phyloP scores from a whole-genome alignment of 345 rosid genomes.

The Combretum micranthum region DNA sequence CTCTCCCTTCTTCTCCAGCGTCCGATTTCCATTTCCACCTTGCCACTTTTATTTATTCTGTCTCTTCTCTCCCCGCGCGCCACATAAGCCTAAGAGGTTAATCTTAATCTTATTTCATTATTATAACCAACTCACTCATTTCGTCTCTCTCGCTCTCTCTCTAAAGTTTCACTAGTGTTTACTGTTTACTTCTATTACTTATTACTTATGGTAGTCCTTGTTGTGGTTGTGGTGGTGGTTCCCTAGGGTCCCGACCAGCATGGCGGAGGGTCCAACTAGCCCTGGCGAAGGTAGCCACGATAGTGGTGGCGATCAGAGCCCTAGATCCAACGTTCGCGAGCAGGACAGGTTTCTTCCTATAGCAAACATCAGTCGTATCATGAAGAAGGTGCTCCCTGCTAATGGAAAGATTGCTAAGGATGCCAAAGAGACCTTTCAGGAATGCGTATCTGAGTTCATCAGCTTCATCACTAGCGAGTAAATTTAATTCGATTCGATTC shows the following conservation, averaged over 20 bases:
- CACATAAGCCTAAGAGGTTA: neutral
- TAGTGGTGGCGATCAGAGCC: conserved; percentile 81
- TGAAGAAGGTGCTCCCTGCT: conserved; percentile 77
- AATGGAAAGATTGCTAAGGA: conserved; percentile 87
- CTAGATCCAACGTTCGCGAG: conserved; percentile 67
- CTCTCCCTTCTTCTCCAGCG: conserved; percentile 67
- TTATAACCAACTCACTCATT: conserved; percentile 4
- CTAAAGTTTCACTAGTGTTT: neutral
- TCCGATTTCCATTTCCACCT: conserved; percentile 53
- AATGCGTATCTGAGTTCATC: conserved; percentile 84
- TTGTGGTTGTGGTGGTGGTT: conserved; percentile 1
- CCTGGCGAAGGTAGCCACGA: conserved; percentile 59
- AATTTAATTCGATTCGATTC: neutral
- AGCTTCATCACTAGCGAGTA: conserved; percentile 94
- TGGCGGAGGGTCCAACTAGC: conserved; percentile 43
- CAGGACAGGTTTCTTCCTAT: conserved; percentile 82
- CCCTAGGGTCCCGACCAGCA: conserved; percentile 32
- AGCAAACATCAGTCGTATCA: conserved; percentile 79
- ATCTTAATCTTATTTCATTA: neutral
- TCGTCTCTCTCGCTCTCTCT: neutral
- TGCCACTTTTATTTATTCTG: conserved; percentile 39
- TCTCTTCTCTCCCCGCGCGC: neutral
- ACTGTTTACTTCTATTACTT: neutral
- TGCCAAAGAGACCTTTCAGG: conserved; percentile 81
- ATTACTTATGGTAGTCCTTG: neutral